phyloP scores from a whole-genome alignment of 2,329 filamentous ascomycete species.

The Diaporthe caulivora region DNA sequence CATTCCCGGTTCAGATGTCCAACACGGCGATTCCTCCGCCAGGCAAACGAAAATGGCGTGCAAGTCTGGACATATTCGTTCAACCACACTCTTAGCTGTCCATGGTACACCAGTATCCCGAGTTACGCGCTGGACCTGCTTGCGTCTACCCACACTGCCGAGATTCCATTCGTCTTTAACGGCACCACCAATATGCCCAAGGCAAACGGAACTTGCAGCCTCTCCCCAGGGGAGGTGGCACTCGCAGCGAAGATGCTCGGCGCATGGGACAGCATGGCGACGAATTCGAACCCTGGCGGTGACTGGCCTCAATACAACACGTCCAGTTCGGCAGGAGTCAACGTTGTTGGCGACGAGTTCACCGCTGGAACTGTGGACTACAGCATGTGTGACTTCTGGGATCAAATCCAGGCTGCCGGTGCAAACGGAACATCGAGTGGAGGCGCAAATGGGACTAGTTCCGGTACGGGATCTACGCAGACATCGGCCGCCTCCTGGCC shows the following conservation, averaged over 20 bases:
- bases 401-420: background rate
- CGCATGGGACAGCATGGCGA: constrained; percentile 47
- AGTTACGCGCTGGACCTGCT: constrained; percentile 38
- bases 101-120: constrained; percentile 42
- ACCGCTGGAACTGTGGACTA: constrained; percentile 26
- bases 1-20: constrained; percentile 43
- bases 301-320: constrained; percentile 30
- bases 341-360: constrained; percentile 19
- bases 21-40: constrained; percentile 39
- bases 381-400: constrained; percentile 37
- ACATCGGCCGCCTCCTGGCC: background rate
- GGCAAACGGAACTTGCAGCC: constrained; percentile 44
- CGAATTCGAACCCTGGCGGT: constrained; percentile 40
- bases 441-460: background rate
- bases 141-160: constrained; percentile 45
- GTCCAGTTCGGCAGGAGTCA: constrained; percentile 26
- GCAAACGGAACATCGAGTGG: background rate
- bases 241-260: constrained; percentile 43
- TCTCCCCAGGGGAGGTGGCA: constrained; percentile 41
- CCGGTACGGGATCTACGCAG: background rate
- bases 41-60: constrained; percentile 39
- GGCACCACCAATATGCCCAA: constrained; percentile 42
- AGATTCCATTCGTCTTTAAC: constrained; percentile 49
- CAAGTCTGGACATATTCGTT: constrained; percentile 45
- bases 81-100: constrained; percentile 43